Percentiles rank a stretch among this genome's conserved stretches.
Conservation (phyloP, 371 early-diverging fungal species). For the Coemansia sp. region DNA sequence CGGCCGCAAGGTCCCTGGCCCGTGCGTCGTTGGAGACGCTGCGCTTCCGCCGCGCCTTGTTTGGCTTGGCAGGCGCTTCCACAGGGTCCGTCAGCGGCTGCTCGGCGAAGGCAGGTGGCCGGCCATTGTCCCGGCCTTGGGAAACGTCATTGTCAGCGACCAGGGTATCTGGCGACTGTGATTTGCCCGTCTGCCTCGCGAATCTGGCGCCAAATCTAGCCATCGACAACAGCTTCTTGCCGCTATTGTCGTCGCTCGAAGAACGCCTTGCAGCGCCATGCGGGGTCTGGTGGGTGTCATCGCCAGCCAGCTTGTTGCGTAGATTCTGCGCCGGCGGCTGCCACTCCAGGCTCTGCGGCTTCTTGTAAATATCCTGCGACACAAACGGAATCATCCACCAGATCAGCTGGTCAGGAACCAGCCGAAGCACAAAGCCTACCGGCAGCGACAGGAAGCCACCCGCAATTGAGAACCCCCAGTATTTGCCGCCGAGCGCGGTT, state of each 20-base stretch:
- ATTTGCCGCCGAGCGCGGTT: constrained; percentile 61
- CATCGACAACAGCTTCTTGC: constrained; percentile 22
- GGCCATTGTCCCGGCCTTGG: neutral
- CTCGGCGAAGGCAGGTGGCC: neutral
- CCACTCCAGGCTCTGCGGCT: constrained; percentile 52
- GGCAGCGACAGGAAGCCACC: constrained; percentile 85
- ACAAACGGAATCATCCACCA: constrained; percentile 52
- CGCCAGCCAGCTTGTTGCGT: constrained; percentile 47
- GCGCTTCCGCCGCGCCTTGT: constrained; percentile 28
- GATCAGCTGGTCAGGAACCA: constrained; percentile 67
- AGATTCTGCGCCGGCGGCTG: constrained; percentile 52
- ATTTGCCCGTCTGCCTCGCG: neutral
- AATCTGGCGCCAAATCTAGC: constrained; percentile 31
- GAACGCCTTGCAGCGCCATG: neutral
- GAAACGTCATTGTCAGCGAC: neutral
- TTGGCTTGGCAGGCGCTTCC: constrained; percentile 4
- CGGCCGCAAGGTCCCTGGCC: constrained; percentile 53
- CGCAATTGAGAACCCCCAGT: constrained; percentile 79
- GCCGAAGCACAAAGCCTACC: constrained; percentile 70
- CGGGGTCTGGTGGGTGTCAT: neutral
- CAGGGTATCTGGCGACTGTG: neutral
- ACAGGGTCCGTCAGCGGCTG: constrained; percentile 4
- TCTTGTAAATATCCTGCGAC: constrained; percentile 48
- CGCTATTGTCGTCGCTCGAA: constrained; percentile 8
- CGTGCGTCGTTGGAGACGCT: constrained; percentile 33